Evolutionary conservation across 2,329 filamentous ascomycete genomes (phyloP).

Genomic region (Colletotrichum siamense): DNA sequence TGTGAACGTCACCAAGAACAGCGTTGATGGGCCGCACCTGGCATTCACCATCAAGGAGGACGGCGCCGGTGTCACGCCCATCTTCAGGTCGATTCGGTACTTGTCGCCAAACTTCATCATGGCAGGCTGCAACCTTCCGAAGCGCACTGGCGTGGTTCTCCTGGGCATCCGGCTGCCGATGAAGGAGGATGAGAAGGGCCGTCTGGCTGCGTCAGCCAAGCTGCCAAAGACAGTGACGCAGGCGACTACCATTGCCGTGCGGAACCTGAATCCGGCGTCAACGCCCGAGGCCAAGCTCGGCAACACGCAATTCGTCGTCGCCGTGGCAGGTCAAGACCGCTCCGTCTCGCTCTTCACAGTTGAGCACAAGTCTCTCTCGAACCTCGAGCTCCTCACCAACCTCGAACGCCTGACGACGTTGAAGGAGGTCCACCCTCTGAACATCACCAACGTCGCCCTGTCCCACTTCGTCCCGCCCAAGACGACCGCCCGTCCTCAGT

Average conservation of each 20-base stretch:
- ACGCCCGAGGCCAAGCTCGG: slow-evolving; percentile 56
- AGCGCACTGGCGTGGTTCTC: slow-evolving; percentile 61
- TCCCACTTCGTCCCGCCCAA: slow-evolving; percentile 63
- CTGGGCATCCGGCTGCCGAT: slow-evolving; percentile 61
- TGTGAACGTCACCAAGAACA: slow-evolving; percentile 53
- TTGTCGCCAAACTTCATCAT: slow-evolving; percentile 63
- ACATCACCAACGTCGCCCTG: slow-evolving; percentile 65
- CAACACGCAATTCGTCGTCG: slow-evolving; percentile 79
- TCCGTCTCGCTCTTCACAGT: slow-evolving; percentile 81
- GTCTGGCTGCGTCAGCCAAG: slow-evolving; percentile 56
- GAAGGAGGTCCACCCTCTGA: slow-evolving; percentile 58
- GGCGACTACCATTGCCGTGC: slow-evolving; percentile 79
- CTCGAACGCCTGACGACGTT: slow-evolving; percentile 59
- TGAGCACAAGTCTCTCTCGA: slow-evolving; percentile 62
- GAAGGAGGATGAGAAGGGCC: slow-evolving; percentile 38
- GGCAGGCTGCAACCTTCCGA: slow-evolving; percentile 63
- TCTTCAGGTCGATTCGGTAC: slow-evolving; percentile 65
- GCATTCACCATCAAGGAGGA: slow-evolving; percentile 63
- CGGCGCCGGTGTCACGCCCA: slow-evolving; percentile 48
- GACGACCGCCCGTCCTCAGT: slow-evolving; percentile 52
- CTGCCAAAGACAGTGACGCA: slow-evolving; percentile 74
- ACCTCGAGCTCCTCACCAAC: slow-evolving; percentile 55
- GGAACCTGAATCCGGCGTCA: slow-evolving; percentile 65
- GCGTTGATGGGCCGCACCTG: slow-evolving; percentile 51
- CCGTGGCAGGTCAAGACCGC: slow-evolving; percentile 79